phyloP scores from a whole-genome alignment of 331 rosid species.

The Cydonia oblonga region DNA sequence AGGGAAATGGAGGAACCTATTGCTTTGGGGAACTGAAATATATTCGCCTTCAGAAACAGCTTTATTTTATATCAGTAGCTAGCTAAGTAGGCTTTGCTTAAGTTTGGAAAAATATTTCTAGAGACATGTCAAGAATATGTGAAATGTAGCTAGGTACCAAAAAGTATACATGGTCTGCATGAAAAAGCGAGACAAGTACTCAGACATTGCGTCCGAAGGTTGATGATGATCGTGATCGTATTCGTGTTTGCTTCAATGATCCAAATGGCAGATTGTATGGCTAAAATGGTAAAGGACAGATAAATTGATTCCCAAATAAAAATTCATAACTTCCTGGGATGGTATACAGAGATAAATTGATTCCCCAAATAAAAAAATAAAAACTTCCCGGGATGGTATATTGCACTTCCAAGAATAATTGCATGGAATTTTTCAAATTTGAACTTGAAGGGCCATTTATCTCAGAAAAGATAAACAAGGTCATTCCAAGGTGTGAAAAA shows the following conservation, averaged over 20 bases:
- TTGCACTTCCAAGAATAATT: not conserved
- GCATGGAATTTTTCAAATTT: not conserved
- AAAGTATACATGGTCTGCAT: not conserved
- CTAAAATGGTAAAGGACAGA: not conserved
- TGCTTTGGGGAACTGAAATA: not conserved
- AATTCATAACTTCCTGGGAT: too few relatives aligned
- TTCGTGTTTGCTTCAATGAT: not conserved
- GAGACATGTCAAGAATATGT: slow-evolving; percentile 9
- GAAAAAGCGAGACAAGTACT: not conserved
- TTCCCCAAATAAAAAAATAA: not conserved
- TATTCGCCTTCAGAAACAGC: not conserved
- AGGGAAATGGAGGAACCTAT: not conserved
- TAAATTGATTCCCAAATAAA: not conserved
- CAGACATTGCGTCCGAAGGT: not conserved
- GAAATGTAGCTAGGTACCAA: not conserved
- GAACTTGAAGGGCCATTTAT: not conserved
- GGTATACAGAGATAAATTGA: not conserved
- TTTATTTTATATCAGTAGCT: not conserved
- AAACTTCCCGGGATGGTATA: not conserved
- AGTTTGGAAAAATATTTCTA: not conserved
- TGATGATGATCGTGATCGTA: not conserved
- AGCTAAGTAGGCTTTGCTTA: not conserved
- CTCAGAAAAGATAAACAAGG: not conserved
- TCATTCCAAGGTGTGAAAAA: not conserved
- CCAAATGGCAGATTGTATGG: not conserved